These are phyloP conservation scores for Geranium rotundifolium DNA, from an alignment of 345 rosid genomes.

Conservation along the genomic window DNA sequence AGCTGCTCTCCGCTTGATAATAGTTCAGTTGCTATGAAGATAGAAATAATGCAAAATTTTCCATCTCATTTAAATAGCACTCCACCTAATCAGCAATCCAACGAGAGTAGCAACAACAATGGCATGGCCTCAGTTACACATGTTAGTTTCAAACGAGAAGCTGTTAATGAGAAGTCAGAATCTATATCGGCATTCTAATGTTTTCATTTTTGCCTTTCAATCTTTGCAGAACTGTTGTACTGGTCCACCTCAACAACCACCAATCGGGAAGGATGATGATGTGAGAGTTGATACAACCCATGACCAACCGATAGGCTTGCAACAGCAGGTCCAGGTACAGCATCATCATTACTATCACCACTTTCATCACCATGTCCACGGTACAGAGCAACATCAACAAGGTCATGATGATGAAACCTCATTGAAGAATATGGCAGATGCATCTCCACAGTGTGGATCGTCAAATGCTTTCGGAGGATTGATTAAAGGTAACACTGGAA, in stretches of 20 bases:
- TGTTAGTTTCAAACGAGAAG: slow-evolving; percentile 30
- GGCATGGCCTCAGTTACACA: slow-evolving; percentile 38
- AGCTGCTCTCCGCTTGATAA: slow-evolving; percentile 49
- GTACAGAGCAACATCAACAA: slow-evolving; percentile 16
- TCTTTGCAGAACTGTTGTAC: slow-evolving; percentile 18
- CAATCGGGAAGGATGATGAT: slow-evolving; percentile 19
- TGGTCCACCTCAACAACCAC: slow-evolving; percentile 15
- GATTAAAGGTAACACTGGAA: slow-evolving; percentile 28
- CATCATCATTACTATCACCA: slow-evolving; percentile 27
- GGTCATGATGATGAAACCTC: slow-evolving; percentile 19
- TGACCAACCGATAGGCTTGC: slow-evolving; percentile 14
- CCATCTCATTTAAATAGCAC: slow-evolving; percentile 27
- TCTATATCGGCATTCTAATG: slow-evolving; percentile 29
- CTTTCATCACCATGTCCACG: slow-evolving; percentile 22
- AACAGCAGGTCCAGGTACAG: slow-evolving; percentile 22
- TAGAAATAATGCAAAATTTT: slow-evolving; percentile 19
- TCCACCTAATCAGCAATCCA: slow-evolving; percentile 36
- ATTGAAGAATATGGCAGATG: slow-evolving; percentile 21
- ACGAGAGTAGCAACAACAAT: slow-evolving; percentile 46
- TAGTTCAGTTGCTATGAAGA: slow-evolving; percentile 34
- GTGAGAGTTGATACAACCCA: slow-evolving; percentile 9
- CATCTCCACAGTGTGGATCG: slow-evolving; percentile 38
- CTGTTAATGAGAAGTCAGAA: slow-evolving; percentile 25
- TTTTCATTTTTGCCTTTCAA: slow-evolving; percentile 29
- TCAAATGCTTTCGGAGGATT: slow-evolving; percentile 30